Base-by-base conservation (phyloP, 176 grass and related monocot genomes). In the Musa schizocarpa region DNA sequence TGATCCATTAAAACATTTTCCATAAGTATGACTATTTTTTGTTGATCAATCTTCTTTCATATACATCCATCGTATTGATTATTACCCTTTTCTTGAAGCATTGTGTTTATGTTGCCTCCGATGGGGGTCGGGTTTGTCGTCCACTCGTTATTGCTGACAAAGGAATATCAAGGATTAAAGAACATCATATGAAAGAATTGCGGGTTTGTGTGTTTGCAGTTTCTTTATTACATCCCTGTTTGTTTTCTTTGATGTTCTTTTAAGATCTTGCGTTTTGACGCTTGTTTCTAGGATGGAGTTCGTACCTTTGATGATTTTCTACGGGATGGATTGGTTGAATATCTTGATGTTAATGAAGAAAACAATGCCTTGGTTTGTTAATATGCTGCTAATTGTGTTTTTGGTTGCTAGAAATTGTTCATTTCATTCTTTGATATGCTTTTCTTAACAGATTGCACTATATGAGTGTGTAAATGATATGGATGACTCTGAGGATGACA, bases 281-380 rank as follows among this genome's bases (percentile, higher is more conserved):
- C 48, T 54, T 55, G 63, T 57, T 65, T 84, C 48, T 84, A 97
- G 93, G 90, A 88, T 76, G 93, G 93, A 73, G 75, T 92, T 74
- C 89, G 86, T 72, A 86, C 74, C 72, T 97, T 97, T 12, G 90
- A 97, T 90, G 90, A 93, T 85, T 97, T 97, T 85, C 80, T 97
- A 74, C 88, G 59, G 65, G 93, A 97, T 78, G 93, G 93, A n/a
- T 83, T 97, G 71, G 85, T 97, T 16, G 93, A 97, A 75, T 97
- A 90, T 86, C 93, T 97, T 80, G 93, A 97, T 63, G 93, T 93
- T 27, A 97, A 97, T 83, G 93, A 97, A 86, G 87, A 97, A 76
- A 97, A 97, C 80, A 97, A 97, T 90, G 82, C 93, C 13, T 81
- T 93, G 88, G 93, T 97, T 88, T 61, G 66, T 71, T 57, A 27